Base-by-base conservation (phyloP, 2,329 filamentous ascomycete genomes). In the Verticillium albo-atrum region DNA sequence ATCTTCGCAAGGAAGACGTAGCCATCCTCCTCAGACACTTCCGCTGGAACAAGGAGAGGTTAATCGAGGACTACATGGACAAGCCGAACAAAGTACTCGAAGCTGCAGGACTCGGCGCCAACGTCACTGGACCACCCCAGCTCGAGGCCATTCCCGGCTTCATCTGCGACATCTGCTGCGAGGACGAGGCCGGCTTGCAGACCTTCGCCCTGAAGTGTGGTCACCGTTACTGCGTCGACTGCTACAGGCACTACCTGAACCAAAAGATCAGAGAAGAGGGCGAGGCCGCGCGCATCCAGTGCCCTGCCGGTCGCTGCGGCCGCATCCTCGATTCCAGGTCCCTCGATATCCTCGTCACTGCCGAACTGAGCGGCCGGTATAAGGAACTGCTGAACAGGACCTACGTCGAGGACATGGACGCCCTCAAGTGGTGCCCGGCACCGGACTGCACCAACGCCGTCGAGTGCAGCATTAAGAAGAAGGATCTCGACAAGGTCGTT, bases 31-130 rank as follows among this genome's bases (percentile, higher is more conserved):
- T 99, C 61, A 89, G 95, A 54, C 86, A 95, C 74, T 91, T 91
- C 67, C 85, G 92, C 70, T 99, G 95, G 95, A 98, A 98, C 75
- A 95, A 97, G 73, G 95, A 99, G 72, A 88, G 91, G 42, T 74
- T 99, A 66, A 93, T 98, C 60, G 95, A 99, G 70, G 88, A 92
- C 64, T 98, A 98, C 74, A 97, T 99, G 93, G 94, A 99, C 64
- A 85, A 85, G 56, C 87, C 90, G 3, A 86, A 90, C 61, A 85
- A 89, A 69, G 86, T 95, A 2, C 78, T 98, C 34, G 92, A 97
- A 68, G 88, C 87, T 62, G 93, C 94, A 15, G 95, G 95, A 1
- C 77, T 99, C 30, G 89, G 88, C 35, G 83, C 87, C 58, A 85
- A 80, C 61, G 80, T 84, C n/a, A 76, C 78, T 2, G 77, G 78